Evolutionary conservation across 2,329 filamentous ascomycete species (phyloP).

Genomic region (Tothia fuscella): DNA sequence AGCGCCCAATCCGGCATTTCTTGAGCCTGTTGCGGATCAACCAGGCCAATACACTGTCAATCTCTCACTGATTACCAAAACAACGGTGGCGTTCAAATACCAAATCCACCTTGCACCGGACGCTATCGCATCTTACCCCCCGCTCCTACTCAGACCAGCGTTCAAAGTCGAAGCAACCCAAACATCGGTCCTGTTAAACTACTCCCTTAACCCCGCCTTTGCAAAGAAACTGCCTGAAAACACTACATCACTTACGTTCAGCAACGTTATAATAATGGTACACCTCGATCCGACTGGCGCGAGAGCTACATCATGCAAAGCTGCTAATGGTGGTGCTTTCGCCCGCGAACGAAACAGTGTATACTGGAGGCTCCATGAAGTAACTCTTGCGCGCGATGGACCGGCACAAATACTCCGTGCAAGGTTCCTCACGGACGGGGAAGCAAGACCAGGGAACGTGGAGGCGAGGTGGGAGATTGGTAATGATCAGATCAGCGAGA

Average conservation of each 20-base stretch:
- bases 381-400: conserved; percentile 49
- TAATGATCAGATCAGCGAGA: conserved; percentile 31
- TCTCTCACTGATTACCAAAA: conserved; percentile 56
- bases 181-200: conserved; percentile 74
- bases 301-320: conserved; percentile 57
- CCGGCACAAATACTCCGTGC: conserved; percentile 58
- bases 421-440: conserved; percentile 62
- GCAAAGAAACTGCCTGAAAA: conserved; percentile 19
- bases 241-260: conserved; percentile 43
- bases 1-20: conserved; percentile 84
- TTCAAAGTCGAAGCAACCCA: conserved; percentile 82
- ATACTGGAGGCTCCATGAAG: conserved; percentile 69
- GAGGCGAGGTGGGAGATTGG: conserved; percentile 73
- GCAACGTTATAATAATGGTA: conserved; percentile 64
- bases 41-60: conserved; percentile 73
- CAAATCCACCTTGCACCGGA: conserved; percentile 60
- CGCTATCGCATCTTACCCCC: conserved; percentile 47
- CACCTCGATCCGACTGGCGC: conserved; percentile 49
- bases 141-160: conserved; percentile 58
- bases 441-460: conserved; percentile 60
- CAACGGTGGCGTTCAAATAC: conserved; percentile 83
- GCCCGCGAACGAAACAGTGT: conserved; percentile 64
- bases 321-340: conserved; percentile 54
- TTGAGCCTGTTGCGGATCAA: conserved; percentile 55
- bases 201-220: conserved; percentile 68